Evolutionary conservation across 2,329 filamentous ascomycete species (phyloP).

Genomic region (Penicillium sp.): DNA sequence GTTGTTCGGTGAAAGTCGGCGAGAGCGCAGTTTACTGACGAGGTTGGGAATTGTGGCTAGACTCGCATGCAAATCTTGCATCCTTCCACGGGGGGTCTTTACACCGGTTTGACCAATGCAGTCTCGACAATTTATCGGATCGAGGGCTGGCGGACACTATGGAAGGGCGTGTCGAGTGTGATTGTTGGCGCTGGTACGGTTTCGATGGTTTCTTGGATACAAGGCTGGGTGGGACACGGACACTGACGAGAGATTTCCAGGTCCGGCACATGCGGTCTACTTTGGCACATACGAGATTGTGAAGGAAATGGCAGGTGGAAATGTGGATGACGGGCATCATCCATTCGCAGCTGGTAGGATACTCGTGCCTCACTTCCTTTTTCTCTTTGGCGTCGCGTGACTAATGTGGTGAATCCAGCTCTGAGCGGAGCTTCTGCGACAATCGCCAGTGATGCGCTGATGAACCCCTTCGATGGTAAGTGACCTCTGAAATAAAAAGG

Average conservation of each 20-base stretch:
- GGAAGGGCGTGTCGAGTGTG: conserved; percentile 96
- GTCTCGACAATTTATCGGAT: conserved; percentile 88
- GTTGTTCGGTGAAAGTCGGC: neutral
- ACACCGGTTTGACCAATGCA: conserved; percentile 88
- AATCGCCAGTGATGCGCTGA: conserved; percentile 95
- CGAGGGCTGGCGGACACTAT: conserved; percentile 88
- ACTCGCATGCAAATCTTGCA: conserved; percentile 98
- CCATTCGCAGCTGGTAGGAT: conserved; percentile 83
- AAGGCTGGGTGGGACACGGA: neutral
- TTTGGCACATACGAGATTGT: conserved; percentile 98
- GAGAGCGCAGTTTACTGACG: conserved; percentile 14
- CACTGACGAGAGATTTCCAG: conserved; percentile 53
- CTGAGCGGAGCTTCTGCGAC: conserved; percentile 93
- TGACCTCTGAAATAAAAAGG: conserved; percentile 9
- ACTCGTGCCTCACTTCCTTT: neutral
- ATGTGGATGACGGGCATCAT: conserved; percentile 81
- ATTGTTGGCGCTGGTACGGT: conserved; percentile 85
- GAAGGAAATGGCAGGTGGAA: conserved; percentile 94
- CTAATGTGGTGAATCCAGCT: conserved; percentile 56
- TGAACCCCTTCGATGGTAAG: conserved; percentile 98
- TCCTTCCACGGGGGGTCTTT: conserved; percentile 76
- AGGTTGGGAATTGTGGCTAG: conserved; percentile 52
- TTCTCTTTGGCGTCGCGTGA: neutral
- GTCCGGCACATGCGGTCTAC: conserved; percentile 95
- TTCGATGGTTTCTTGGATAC: neutral